Evolutionary conservation across 345 rosid genomes (phyloP), one percentile per base, ranked within the genome.

Genomic region (Dimocarpus longan): DNA sequence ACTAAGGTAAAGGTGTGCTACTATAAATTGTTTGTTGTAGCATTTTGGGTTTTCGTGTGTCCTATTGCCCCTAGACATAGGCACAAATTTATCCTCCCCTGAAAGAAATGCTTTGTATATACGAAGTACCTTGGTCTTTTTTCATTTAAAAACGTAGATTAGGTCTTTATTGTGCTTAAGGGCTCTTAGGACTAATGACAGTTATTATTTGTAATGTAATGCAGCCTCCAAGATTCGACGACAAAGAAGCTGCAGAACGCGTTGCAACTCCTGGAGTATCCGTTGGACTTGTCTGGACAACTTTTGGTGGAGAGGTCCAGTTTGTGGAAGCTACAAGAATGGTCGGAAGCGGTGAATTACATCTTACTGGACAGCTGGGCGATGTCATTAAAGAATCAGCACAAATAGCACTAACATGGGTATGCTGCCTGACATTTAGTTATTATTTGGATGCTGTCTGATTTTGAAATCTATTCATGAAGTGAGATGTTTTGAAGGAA

Each of bases 331-430:
- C 97, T 78, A 86, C 97, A 56, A 82, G 94, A 67, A 96, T 91
- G 97, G 90, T 52, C 15, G 99, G 99, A 54, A 94, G 88, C 86
- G 99, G 99, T 21, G 99, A 91, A 78, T 81, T 96, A 77, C 99
- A 92, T 87, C 93, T 96, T 75, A 96, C 99, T 4, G 99, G 99
- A 67, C 99, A 96, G 82, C 97, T 96, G 21, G 99, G 99, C 79
- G 99, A 96, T 90, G 98, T 96, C 59, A 96, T 96, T 62, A 96
- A 96, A 80, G 99, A 96, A 86, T 96, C 99, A 26, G 99, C 99
- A 73, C 98, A 94, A 48, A 89, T 96, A 86, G 99, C 99, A 76
- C 83, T 96, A 74, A 94, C 99, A 82, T 96, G 99, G 99, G 99
- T 96, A 91, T 40, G 9, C 24, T 52, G 21, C 24, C 54, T 66